Conservation (phyloP, 345 rosid genomes). For the thale cress (Arabidopsis thaliana) region TAIR10.1 NC_003071.7:17918501-17919000, state of each 20-base stretch:
- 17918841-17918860: neutral
- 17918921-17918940: slow-evolving; percentile 13
- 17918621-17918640: slow-evolving; percentile 20
- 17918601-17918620: slow-evolving; percentile 10
- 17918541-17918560: slow-evolving; percentile 88
- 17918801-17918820: neutral
- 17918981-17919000: slow-evolving; percentile 43
- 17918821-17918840: neutral
- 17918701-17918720: neutral
- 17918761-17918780: neutral
- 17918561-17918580: slow-evolving; percentile 99
- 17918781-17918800: neutral
- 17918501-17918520: slow-evolving; percentile 86
- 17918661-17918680: slow-evolving; percentile 38
- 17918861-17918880: slow-evolving; percentile 29
- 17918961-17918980: slow-evolving; percentile 45
- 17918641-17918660: slow-evolving; percentile 34
- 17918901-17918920: slow-evolving; percentile 8
- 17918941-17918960: slow-evolving; percentile 40
- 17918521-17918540: slow-evolving; percentile 95
- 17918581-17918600: slow-evolving; percentile 61
- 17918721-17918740: slow-evolving; percentile 1
- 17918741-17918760: neutral
- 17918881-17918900: neutral
- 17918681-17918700: slow-evolving; percentile 16